Base-by-base conservation (phyloP, 108 stramenopile genomes). In the Licmophora abbreviata region DNA sequence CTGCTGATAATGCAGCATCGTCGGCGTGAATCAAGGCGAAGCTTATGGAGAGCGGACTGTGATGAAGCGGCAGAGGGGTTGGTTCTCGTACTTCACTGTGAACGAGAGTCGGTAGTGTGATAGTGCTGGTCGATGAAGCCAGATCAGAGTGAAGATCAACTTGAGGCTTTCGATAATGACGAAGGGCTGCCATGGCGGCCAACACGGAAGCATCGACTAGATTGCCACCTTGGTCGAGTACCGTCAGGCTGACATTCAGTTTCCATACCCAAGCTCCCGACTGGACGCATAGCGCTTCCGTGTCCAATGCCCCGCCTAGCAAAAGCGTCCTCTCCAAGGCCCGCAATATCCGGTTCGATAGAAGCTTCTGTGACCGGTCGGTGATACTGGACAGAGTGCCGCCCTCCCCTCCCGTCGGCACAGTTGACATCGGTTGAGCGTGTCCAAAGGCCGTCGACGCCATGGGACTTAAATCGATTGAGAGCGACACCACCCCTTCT, bases 221-320 rank as follows among this genome's bases (percentile, higher is more conserved):
- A 56, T 94, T 93, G 18, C 92, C 93, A 3, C 82, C 90, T 48
- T 88, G 72, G 56, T 94, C 91, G 43, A 93, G 50, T 15, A 92
- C 50, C 17, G 69, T 69, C 14, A 96, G 63, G 43, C 83, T 72
- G 27, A 93, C 69, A 14, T 66, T 54, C 12, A 96, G 48, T 36
- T 78, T 63, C 95, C 95, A 96, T 10, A 92, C 95, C 89, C 85
- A 93, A 47, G 66, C 54, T 30, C 88, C 92, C 4, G 81, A 66
- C 15, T 70, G 58, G 22, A 95, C 67, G 41, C 88, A 92, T 46
- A 96, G 59, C 8, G 92, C 88, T 72, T 96, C 95, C 25, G 84
- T 75, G 67, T 96, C 95, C n/a, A 91, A 56, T 22, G 82, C 72
- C 2, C 85, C 85, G 9, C 85, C 85, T 20, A 66, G 58, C 37